Evolutionary conservation across 768 basidiomycete genomes (phyloP).

Genomic region (Macrolepiota fuliginosa): DNA sequence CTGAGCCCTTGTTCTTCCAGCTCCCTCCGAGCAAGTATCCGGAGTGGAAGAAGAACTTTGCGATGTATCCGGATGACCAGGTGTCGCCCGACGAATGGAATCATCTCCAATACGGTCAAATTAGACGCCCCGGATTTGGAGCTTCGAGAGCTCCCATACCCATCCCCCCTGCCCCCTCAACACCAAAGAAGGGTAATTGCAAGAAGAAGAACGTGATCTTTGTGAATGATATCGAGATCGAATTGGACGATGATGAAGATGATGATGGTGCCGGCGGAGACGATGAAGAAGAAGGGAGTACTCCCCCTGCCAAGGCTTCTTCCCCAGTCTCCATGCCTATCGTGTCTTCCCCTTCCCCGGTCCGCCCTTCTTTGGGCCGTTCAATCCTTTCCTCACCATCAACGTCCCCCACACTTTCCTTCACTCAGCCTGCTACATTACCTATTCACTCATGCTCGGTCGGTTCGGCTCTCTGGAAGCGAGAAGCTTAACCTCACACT

Average conservation of each 20-base stretch:
- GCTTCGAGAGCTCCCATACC: not conserved
- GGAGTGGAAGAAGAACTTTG: not conserved
- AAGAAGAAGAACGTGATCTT: slow-evolving; percentile 33
- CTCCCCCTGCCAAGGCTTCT: slow-evolving; percentile 12
- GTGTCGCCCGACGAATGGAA: not conserved
- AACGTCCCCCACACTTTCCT: not conserved
- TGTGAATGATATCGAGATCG: slow-evolving; percentile 39
- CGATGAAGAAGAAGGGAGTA: slow-evolving; percentile 14
- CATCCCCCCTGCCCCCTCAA: slow-evolving; percentile 2
- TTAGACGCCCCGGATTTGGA: not conserved
- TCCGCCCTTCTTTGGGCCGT: not conserved
- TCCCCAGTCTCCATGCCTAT: not conserved
- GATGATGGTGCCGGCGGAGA: slow-evolving; percentile 16
- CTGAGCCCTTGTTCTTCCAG: slow-evolving; percentile 28
- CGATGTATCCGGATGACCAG: slow-evolving; percentile 5
- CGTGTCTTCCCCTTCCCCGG: not conserved
- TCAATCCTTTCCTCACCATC: not conserved
- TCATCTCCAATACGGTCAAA: not conserved
- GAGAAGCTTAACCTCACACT: too few relatives aligned
- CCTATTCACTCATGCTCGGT: too few relatives aligned
- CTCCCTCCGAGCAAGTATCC: slow-evolving; percentile 25
- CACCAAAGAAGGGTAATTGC: slow-evolving; percentile 1
- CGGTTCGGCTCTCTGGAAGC: too few relatives aligned
- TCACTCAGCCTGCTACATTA: not conserved
- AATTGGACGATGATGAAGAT: slow-evolving; percentile 32